phyloP scores from a whole-genome alignment of 495 filamentous ascomycete genomes.

The Aspergillus sparsus region DNA sequence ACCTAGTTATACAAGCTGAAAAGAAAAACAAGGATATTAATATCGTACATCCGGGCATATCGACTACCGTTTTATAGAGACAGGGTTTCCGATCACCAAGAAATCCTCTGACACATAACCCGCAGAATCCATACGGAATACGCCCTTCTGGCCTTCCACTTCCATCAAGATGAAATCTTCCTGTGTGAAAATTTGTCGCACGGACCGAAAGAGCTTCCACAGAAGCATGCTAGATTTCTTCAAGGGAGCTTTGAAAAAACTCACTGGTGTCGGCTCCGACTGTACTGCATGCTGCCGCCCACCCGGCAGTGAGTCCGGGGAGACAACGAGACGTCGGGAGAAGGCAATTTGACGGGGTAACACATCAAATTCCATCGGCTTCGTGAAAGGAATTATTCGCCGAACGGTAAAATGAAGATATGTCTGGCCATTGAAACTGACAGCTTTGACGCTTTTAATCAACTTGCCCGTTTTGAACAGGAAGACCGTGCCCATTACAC shows the following conservation, averaged over 20 bases:
- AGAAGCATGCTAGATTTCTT: conserved; percentile 36
- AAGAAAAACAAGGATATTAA: neutral
- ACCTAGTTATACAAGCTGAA: conserved; percentile 1
- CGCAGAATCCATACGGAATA: conserved; percentile 43
- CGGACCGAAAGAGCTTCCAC: conserved; percentile 39
- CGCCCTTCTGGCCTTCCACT: conserved; percentile 42
- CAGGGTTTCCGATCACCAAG: conserved; percentile 36
- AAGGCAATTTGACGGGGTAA: conserved; percentile 42
- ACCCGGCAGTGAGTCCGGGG: conserved; percentile 24
- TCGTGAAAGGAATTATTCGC: conserved; percentile 45
- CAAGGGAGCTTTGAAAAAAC: conserved; percentile 42
- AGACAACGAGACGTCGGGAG: conserved; percentile 36
- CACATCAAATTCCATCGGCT: conserved; percentile 41
- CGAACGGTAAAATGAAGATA: conserved; percentile 41
- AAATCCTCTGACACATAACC: conserved; percentile 44
- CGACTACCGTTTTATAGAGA: conserved; percentile 21
- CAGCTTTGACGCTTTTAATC: conserved; percentile 39
- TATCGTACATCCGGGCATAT: too few relatives aligned
- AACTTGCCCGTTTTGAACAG: conserved; percentile 38
- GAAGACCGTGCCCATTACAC: conserved; percentile 45
- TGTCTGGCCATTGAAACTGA: conserved; percentile 34
- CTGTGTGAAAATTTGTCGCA: conserved; percentile 46
- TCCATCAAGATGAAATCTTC: conserved; percentile 51
- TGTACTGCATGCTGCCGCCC: conserved; percentile 23
- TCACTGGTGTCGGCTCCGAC: conserved; percentile 20